These are phyloP conservation scores for Apiotrichum domesticum DNA, from an alignment of 1,284 basidiomycete species.

Conservation along the genomic window DNA sequence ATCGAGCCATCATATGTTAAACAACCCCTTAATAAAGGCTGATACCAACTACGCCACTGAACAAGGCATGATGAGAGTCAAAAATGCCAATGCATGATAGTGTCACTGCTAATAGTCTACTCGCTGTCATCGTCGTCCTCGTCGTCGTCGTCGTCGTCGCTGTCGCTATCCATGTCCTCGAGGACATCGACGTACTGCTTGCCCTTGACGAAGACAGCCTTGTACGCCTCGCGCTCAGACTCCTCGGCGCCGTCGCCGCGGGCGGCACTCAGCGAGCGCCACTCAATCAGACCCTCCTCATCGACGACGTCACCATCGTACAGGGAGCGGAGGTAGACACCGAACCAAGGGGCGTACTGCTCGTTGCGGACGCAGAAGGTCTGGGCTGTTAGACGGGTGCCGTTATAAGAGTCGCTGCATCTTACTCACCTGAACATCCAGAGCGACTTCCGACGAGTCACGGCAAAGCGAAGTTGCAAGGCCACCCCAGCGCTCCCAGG, in stretches of 20 bases:
- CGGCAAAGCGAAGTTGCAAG: conserved; percentile 29
- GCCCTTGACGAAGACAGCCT: conserved; percentile 34
- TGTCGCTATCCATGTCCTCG: conserved; percentile 43
- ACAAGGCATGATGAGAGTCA: not conserved
- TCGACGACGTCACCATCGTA: conserved; percentile 46
- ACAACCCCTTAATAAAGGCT: too few relatives aligned
- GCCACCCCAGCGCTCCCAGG: conserved; percentile 41
- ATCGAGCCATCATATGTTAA: too few relatives aligned
- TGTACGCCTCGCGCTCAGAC: conserved; percentile 31
- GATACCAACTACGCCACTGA: too few relatives aligned
- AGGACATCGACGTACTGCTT: conserved; percentile 43
- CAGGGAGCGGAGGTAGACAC: conserved; percentile 41
- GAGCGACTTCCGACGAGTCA: conserved; percentile 29
- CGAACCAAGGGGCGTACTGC: conserved; percentile 33
- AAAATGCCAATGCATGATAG: conserved; percentile 9
- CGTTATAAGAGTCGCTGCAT: not conserved
- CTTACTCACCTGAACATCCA: conserved; percentile 29
- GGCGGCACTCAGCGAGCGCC: conserved; percentile 39
- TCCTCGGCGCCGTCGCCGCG: conserved; percentile 37
- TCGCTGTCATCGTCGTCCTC: conserved; percentile 27
- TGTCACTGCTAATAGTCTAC: conserved; percentile 7
- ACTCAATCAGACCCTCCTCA: conserved; percentile 44
- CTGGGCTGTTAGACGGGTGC: not conserved
- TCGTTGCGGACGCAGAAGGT: conserved; percentile 11
- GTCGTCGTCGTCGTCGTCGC: conserved; percentile 35